These are phyloP conservation scores for Shiraia bambusicola DNA, from an alignment of 2,329 filamentous ascomycete species.

Conservation along the genomic window DNA sequence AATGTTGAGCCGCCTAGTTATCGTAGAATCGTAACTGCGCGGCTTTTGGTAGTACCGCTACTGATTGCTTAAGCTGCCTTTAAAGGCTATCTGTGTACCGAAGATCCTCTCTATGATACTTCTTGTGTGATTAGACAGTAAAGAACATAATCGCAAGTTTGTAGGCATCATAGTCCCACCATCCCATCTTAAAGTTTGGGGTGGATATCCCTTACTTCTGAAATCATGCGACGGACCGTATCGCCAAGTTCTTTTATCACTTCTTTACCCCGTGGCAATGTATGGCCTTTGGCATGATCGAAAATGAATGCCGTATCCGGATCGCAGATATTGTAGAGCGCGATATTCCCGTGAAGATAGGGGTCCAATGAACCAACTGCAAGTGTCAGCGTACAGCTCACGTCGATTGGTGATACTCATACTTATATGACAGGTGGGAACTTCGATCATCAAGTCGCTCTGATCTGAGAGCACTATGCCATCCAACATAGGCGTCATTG, in stretches of 20 bases:
- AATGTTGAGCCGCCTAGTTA: no score
- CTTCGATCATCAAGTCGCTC: slow-evolving; percentile 42
- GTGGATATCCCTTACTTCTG: slow-evolving; percentile 15
- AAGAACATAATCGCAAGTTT: slow-evolving; percentile 38
- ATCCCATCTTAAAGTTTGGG: slow-evolving; percentile 2
- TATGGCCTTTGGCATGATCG: slow-evolving; percentile 66
- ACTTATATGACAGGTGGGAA: slow-evolving; percentile 47
- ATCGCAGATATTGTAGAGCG: slow-evolving; percentile 63
- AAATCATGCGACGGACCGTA: slow-evolving; percentile 29
- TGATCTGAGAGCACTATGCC: slow-evolving; percentile 45
- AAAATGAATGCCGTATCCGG: slow-evolving; percentile 62
- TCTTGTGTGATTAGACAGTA: no score
- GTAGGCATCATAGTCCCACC: background rate
- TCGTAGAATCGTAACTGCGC: no score
- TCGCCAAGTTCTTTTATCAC: slow-evolving; percentile 35
- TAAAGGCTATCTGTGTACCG: no score
- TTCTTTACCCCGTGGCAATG: slow-evolving; percentile 50
- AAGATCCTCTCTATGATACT: no score
- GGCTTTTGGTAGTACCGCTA: no score
- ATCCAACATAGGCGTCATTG: slow-evolving; percentile 35
- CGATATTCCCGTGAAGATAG: slow-evolving; percentile 62
- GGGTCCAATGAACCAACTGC: slow-evolving; percentile 51
- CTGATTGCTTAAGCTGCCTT: no score
- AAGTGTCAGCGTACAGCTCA: background rate
- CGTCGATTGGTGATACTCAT: background rate